A percentile compares a stretch with the other conserved stretches of the same genome.
phyloP scores from a whole-genome alignment of 768 basidiomycete species.

The Tulasnella sp. region DNA sequence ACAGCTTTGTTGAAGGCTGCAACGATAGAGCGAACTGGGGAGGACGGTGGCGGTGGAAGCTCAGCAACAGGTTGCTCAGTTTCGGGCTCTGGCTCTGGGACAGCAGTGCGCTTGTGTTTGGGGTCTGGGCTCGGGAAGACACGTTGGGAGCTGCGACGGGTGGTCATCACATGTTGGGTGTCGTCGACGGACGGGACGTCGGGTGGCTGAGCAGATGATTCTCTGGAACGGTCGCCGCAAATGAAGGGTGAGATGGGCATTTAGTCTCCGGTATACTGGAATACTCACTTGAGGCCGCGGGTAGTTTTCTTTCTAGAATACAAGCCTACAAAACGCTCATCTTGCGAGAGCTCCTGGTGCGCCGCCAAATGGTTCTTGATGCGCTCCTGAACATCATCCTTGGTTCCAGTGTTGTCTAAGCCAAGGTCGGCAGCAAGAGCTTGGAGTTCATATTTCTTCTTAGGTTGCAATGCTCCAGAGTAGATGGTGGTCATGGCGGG shows the following conservation, averaged over 20 bases:
- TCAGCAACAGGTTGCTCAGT: neutral
- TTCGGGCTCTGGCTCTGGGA: neutral
- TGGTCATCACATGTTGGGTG: constrained; percentile 32
- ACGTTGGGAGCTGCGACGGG: constrained; percentile 13
- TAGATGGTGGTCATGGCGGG: constrained; percentile 10
- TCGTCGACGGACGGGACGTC: constrained; percentile 33
- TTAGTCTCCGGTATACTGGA: neutral
- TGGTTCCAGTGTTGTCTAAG: constrained; percentile 56
- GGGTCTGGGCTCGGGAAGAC: neutral
- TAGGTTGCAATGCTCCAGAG: constrained; percentile 33
- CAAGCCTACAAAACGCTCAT: constrained; percentile 56
- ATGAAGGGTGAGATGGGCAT: neutral
- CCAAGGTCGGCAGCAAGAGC: constrained; percentile 49
- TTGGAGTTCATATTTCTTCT: constrained; percentile 66
- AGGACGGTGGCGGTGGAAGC: constrained; percentile 26
- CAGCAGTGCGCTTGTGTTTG: neutral
- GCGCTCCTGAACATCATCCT: constrained; percentile 56
- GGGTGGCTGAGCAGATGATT: constrained; percentile 27
- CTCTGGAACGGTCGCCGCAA: constrained; percentile 12
- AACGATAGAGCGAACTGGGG: constrained; percentile 36
- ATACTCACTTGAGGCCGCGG: constrained; percentile 11
- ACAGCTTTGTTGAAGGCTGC: constrained; percentile 32
- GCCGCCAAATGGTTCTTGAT: constrained; percentile 57
- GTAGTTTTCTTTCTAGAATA: constrained; percentile 35
- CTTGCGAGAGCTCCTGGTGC: constrained; percentile 54